Conservation (phyloP, 2,329 filamentous ascomycete genomes). For the Penicillium sp. region DNA sequence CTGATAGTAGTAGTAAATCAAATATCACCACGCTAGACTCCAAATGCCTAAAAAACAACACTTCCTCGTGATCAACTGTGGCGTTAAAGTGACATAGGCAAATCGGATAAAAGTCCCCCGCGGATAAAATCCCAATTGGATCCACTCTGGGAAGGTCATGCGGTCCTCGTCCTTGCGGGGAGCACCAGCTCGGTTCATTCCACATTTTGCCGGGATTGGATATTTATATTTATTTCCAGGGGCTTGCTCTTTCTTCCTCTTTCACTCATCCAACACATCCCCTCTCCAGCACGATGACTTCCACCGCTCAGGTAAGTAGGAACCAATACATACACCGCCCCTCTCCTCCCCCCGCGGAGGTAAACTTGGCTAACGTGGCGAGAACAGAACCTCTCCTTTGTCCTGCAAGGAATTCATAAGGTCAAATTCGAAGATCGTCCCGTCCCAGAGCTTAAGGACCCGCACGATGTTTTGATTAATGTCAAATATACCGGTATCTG, state of each 20-base stretch:
- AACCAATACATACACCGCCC: neutral
- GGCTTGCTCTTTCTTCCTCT: neutral
- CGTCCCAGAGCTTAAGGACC: slow-evolving; percentile 63
- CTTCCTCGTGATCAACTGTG: neutral
- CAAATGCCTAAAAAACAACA: neutral
- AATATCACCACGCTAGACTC: no score
- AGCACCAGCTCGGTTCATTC: slow-evolving; percentile 22
- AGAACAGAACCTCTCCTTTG: slow-evolving; percentile 74
- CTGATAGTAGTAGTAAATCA: no score
- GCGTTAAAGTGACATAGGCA: slow-evolving; percentile 1
- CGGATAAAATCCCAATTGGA: slow-evolving; percentile 21
- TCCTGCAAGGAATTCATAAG: slow-evolving; percentile 73
- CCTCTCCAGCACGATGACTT: slow-evolving; percentile 1
- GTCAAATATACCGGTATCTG: slow-evolving; percentile 87
- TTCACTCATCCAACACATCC: neutral
- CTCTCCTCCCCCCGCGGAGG: neutral
- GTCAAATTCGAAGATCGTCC: slow-evolving; percentile 75
- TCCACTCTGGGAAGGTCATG: slow-evolving; percentile 15
- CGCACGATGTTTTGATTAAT: slow-evolving; percentile 76
- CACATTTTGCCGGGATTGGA: slow-evolving; percentile 16
- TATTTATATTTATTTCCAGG: neutral
- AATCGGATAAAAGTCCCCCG: slow-evolving; percentile 18
- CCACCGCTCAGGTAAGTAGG: slow-evolving; percentile 22
- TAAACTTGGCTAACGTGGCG: neutral
- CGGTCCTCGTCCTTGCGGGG: slow-evolving; percentile 18